Base-by-base conservation (phyloP, 2,329 filamentous ascomycete species). In the Ceratocystis harringtonii region DNA sequence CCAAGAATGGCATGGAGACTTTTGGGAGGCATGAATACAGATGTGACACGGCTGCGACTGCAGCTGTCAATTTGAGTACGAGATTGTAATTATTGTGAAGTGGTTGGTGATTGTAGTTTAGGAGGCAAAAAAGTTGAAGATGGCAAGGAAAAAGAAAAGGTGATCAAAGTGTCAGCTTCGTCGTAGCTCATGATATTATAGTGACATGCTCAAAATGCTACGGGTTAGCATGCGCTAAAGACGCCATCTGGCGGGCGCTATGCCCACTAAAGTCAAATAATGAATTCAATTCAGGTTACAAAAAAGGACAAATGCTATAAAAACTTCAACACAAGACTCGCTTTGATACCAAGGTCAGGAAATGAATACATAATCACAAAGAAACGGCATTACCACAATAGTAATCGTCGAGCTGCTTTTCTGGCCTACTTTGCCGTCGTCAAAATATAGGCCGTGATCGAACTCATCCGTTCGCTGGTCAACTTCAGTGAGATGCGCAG, bases 401-500 rank as follows among this genome's bases (percentile, higher is more conserved):
- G 43, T 19, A 5, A 19, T 15, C 44, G 19, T 7, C 12, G 10
- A 12, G 36, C 48, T 25, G 15, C 44, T 48, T 19, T 19, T 19
- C 44, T 52, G 8, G 3, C 19, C 48, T 70, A 81, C 45, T 77
- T 78, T 55, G 78, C 79, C 71, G 78, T 78, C 8, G 78, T 80
- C 70, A 81, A 68, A 32, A 80, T 79, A 65, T 81, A 80, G 60
- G 78, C 79, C 5, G 84, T 87, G 70, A 87, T 85, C 5, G 83
- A 81, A 68, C 77, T 80, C 90, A 97, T 95, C 70, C 94, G 81
- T 80, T 99, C 94, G 66, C 88, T 95, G 52, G 92, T 97, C 73
- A 99, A 76, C 79, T 96, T 96, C 73, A 99, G 75, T n/a, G 88
- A 89, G 62, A 97, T 85, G 71, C 85, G 86, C 73, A 99, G 75